These are phyloP conservation scores for Simplicillium aogashimaense DNA, from an alignment of 2,329 filamentous ascomycete species.

Conservation along the genomic window DNA sequence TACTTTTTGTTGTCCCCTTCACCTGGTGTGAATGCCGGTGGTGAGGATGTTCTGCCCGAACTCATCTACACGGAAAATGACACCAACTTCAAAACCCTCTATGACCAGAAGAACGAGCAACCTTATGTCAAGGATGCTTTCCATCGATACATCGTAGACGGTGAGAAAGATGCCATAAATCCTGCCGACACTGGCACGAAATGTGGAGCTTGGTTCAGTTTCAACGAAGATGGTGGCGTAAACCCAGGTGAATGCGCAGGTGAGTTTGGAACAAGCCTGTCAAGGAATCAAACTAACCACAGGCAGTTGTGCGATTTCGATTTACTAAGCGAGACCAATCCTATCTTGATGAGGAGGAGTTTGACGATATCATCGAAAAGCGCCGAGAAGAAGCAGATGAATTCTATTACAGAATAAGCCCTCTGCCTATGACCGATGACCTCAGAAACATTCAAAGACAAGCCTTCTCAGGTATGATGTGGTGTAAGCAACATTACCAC, in stretches of 20 bases:
- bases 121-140: conserved; percentile 94
- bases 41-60: conserved; percentile 75
- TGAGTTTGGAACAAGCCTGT: conserved; percentile 39
- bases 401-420: conserved; percentile 89
- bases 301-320: conserved; percentile 74
- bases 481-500: conserved; percentile 95
- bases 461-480: conserved; percentile 94
- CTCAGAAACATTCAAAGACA: conserved; percentile 91
- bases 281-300: conserved; percentile 6
- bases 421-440: conserved; percentile 87
- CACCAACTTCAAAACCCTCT: conserved; percentile 73
- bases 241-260: conserved; percentile 85
- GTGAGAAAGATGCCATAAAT: conserved; percentile 73
- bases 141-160: conserved; percentile 76
- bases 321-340: conserved; percentile 65
- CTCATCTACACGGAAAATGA: conserved; percentile 94
- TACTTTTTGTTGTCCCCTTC: conserved; percentile 83
- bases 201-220: conserved; percentile 81
- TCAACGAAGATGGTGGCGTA: conserved; percentile 83
- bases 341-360: conserved; percentile 84
- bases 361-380: conserved; percentile 83
- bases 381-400: conserved; percentile 87
- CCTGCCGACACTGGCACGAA: conserved; percentile 76
- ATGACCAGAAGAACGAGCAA: conserved; percentile 66
- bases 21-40: conserved; percentile 68